phyloP scores from a whole-genome alignment of 164 flowering plant genomes.

The Macadamia tetraphylla region DNA sequence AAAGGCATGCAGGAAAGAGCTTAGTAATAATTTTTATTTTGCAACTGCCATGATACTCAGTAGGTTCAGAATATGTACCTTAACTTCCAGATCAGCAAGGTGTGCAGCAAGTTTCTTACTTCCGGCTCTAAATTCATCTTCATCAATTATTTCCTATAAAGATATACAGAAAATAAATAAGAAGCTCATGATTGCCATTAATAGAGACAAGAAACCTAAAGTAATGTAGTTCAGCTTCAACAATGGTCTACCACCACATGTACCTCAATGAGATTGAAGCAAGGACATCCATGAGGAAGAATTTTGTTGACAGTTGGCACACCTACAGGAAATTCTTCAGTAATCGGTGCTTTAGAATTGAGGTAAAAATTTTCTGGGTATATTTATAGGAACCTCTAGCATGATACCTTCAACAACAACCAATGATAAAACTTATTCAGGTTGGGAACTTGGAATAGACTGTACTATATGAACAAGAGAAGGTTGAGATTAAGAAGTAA shows the following conservation, averaged over 20 bases:
- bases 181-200: constrained; percentile 2
- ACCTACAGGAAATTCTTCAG: constrained; percentile 86
- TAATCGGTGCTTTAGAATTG: constrained; percentile 74
- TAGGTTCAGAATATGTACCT: constrained; percentile 43
- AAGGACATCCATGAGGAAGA: constrained; percentile 85
- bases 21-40: not conserved
- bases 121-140: constrained; percentile 68
- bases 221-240: not conserved
- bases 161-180: constrained; percentile 30
- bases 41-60: not conserved
- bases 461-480: constrained; percentile 67
- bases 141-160: constrained; percentile 43
- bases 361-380: constrained; percentile 87
- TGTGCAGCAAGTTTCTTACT: constrained; percentile 85
- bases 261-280: constrained; percentile 84
- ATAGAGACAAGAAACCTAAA: not conserved
- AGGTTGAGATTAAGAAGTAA: constrained; percentile 9
- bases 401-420: constrained; percentile 78
- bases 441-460: constrained; percentile 55
- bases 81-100: constrained; percentile 97
- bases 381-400: constrained; percentile 71
- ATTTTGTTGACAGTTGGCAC: constrained; percentile 49
- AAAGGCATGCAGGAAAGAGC: not conserved
- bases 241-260: not conserved
- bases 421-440: constrained; percentile 83